Evolutionary conservation across 306 rosid genomes (phyloP), one percentile per base, ranked within the genome.

Genomic region (Quercus engelmannii): DNA sequence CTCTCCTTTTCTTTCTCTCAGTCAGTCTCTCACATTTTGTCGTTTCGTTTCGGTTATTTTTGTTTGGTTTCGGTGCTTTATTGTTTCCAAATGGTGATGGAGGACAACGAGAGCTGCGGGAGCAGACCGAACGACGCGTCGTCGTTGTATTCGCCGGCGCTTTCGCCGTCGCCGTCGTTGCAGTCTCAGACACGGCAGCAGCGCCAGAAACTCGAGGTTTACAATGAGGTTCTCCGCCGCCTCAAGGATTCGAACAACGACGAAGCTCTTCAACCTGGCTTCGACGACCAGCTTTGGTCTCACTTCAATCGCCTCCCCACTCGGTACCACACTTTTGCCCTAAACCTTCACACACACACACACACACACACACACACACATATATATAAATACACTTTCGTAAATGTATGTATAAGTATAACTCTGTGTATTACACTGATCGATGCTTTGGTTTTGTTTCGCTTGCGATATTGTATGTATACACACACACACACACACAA

Each of bases 221-320:
- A 90, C 86, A 90, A 90, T 90, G 99, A 96, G 82, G 97, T 96
- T 79, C 92, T 96, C 31, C 94, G 96, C 52, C 99, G 98, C 33
- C 86, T 96, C 54, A 91, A 83, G 79, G 90, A 91, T 78, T 96
- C 94, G 46, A 64, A 84, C 67, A 75, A 82, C 88, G 74, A 79
- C 6, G 98, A 93, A 63, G 87, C 94, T 59, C 35, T 85, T 78
- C 91, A 80, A 26, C 99, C 96, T 49, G 93, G 93, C 78, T 96
- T 96, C 52, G 87, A 90, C 59, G 96, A 91, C 76, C 87, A 88
- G 78, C 96, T 96, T 21, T 96, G 96, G 98, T 76, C 93, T 83
- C 99, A 96, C 88, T 96, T 96, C 76, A 91, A 90, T 85, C 97
- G 98, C 78, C 99, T 96, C 14, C 99, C 99, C 11, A 62, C 98